Percentiles rank a stretch among this genome's conserved stretches.
Conservation (phyloP, 257 asterid species). For the Cynanchum wilfordii region DNA sequence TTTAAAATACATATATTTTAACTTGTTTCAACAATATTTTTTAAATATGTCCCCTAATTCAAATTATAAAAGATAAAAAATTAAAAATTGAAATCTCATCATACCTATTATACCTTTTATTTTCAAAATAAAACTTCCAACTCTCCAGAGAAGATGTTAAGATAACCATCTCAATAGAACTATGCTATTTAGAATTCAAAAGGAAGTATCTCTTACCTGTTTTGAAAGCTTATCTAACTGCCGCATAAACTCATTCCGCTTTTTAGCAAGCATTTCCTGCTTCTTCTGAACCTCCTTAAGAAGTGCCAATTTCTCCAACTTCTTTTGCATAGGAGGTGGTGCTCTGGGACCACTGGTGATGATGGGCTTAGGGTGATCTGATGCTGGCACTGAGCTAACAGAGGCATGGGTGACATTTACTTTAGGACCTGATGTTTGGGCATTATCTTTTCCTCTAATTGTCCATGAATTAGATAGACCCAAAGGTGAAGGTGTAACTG, state of each 20-base stretch:
- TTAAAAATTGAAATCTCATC: no score
- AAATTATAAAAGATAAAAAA: no score
- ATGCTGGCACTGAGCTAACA: slow-evolving; percentile 25
- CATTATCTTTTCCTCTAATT: slow-evolving; percentile 49
- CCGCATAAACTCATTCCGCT: slow-evolving; percentile 70
- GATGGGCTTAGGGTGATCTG: slow-evolving; percentile 42
- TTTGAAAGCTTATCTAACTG: slow-evolving; percentile 72
- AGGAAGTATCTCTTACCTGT: slow-evolving; percentile 51
- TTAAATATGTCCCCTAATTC: no score
- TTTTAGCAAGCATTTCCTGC: slow-evolving; percentile 95
- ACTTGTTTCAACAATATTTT: no score
- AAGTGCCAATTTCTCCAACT: slow-evolving; percentile 71
- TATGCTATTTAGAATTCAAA: slow-evolving; percentile 6
- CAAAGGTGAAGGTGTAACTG: slow-evolving; percentile 18
- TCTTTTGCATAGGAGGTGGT: slow-evolving; percentile 63
- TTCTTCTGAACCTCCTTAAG: slow-evolving; percentile 93
- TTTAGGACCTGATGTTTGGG: slow-evolving; percentile 37
- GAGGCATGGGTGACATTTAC: slow-evolving; percentile 28
- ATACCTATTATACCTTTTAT: no score
- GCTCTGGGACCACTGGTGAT: slow-evolving; percentile 47
- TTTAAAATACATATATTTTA: no score
- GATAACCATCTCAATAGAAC: not conserved
- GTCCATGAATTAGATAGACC: slow-evolving; percentile 34
- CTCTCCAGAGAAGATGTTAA: not conserved
- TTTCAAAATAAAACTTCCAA: not conserved